Conservation (phyloP, 2,329 filamentous ascomycete species). For the Reticulascus tulasneorum region DNA sequence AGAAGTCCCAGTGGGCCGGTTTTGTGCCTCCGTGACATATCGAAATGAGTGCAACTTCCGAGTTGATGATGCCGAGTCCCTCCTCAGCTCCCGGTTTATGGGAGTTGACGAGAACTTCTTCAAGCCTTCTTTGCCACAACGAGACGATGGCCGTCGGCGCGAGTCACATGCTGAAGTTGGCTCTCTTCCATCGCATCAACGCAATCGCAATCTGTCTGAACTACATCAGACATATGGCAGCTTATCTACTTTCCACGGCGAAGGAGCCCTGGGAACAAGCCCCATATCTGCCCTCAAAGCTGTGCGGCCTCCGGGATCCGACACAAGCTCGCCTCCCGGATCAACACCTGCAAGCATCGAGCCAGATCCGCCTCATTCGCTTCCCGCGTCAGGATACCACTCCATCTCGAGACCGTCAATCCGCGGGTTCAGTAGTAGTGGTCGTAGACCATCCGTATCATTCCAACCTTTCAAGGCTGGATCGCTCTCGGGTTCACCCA, state of each 20-base stretch:
- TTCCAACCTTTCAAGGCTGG: constrained; percentile 97
- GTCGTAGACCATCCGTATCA: constrained; percentile 75
- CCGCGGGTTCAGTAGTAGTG: constrained; percentile 47
- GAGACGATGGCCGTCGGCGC: constrained; percentile 35
- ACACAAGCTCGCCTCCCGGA: constrained; percentile 55
- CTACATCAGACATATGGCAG: constrained; percentile 82
- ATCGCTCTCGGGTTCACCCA: constrained; percentile 84
- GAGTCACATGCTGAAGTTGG: constrained; percentile 59
- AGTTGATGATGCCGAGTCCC: constrained; percentile 84
- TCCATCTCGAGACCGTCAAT: constrained; percentile 28
- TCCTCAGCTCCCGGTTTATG: constrained; percentile 91
- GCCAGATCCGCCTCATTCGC: constrained; percentile 44
- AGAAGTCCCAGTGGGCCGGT: constrained; percentile 79
- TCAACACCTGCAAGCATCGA: constrained; percentile 46
- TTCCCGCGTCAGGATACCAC: constrained; percentile 45
- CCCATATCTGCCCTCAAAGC: constrained; percentile 80
- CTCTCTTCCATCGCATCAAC: constrained; percentile 67
- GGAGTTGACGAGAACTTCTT: constrained; percentile 86
- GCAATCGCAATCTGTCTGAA: constrained; percentile 47
- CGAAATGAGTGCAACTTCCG: constrained; percentile 86
- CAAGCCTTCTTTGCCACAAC: constrained; percentile 67
- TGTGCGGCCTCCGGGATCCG: constrained; percentile 57
- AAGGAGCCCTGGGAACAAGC: constrained; percentile 72
- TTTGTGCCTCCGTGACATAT: constrained; percentile 79
- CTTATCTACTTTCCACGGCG: constrained; percentile 84